phyloP scores from a whole-genome alignment of 345 rosid species.

The Abelmoschus esculentus region DNA sequence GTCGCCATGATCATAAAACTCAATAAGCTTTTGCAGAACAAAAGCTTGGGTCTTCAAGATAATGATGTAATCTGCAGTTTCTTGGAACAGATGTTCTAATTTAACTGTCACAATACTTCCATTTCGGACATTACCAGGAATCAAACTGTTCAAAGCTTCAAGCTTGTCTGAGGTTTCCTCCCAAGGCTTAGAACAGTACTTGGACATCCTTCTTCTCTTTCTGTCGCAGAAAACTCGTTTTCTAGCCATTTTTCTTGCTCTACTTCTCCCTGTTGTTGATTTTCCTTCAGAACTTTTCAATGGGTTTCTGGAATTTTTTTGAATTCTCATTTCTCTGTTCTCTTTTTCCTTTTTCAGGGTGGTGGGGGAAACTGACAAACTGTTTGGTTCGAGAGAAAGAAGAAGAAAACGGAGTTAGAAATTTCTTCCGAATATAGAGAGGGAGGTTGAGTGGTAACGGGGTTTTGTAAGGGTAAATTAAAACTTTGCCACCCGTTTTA shows the following conservation, averaged over 20 bases:
- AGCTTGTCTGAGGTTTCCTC: slow-evolving; percentile 51
- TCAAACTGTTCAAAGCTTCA: slow-evolving; percentile 58
- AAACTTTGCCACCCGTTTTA: too few species aligned
- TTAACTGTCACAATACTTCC: slow-evolving; percentile 17
- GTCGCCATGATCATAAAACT: slow-evolving; percentile 37
- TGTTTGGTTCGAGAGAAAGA: too few species aligned
- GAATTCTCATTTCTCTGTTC: slow-evolving; percentile 21
- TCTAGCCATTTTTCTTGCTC: slow-evolving; percentile 12
- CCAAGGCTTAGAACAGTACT: neutral
- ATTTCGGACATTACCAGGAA: slow-evolving; percentile 26
- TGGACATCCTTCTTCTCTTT: slow-evolving; percentile 5
- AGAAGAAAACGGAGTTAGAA: too few species aligned
- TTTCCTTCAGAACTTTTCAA: slow-evolving; percentile 13
- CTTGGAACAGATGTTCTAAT: slow-evolving; percentile 53
- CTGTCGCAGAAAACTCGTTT: slow-evolving; percentile 11
- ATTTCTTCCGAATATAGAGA: too few species aligned
- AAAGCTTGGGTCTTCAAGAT: slow-evolving; percentile 56
- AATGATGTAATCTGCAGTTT: slow-evolving; percentile 80
- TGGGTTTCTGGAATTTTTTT: slow-evolving; percentile 25
- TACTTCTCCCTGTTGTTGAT: slow-evolving; percentile 10
- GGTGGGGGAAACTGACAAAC: too few species aligned
- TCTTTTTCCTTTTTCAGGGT: too few species aligned
- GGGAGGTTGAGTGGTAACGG: too few species aligned
- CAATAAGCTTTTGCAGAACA: slow-evolving; percentile 53
- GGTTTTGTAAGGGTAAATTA: too few species aligned